A percentile compares a stretch with the other conserved stretches of the same genome.
Conservation (phyloP, 2,329 filamentous ascomycete genomes). For the Cercospora berteroae region DNA sequence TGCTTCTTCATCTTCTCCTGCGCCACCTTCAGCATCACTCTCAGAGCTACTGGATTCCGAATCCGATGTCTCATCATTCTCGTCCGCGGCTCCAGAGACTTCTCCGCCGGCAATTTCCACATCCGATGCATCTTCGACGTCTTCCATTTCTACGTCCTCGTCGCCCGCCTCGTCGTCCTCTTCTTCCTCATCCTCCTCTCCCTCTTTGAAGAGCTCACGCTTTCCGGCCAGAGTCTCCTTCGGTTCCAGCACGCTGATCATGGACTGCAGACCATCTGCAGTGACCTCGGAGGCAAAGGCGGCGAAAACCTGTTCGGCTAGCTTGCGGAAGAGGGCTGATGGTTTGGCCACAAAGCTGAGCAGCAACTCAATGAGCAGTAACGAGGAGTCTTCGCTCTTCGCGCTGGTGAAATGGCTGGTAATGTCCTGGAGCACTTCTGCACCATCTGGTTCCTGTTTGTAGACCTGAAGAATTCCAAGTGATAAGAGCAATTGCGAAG, state of each 20-base stretch:
- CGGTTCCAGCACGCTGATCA: constrained; percentile 68
- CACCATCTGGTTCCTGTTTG: constrained; percentile 81
- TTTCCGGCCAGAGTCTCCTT: constrained; percentile 82
- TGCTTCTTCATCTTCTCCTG: constrained; percentile 50
- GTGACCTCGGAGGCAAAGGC: constrained; percentile 76
- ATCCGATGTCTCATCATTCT: constrained; percentile 22
- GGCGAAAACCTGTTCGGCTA: constrained; percentile 83
- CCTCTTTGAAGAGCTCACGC: constrained; percentile 75
- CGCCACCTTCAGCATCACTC: constrained; percentile 27
- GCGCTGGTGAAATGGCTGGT: constrained; percentile 67
- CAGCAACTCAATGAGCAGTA: constrained; percentile 80
- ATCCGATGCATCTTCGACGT: constrained; percentile 39
- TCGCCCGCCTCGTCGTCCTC: constrained; percentile 29
- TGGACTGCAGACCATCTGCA: constrained; percentile 65
- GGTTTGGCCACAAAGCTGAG: constrained; percentile 85
- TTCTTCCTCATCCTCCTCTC: constrained; percentile 30
- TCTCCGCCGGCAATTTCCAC: constrained; percentile 38
- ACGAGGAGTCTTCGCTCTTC: constrained; percentile 52
- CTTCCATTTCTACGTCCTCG: constrained; percentile 39
- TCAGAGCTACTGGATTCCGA: constrained; percentile 33
- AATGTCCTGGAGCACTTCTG: constrained; percentile 80
- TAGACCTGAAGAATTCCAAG: constrained; percentile 85
- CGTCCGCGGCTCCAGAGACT: constrained; percentile 14
- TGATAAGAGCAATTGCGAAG: constrained; percentile 77
- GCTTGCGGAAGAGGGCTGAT: constrained; percentile 78